Evolutionary conservation across 1,139 yeast genomes (phyloP).

Genomic region (Wickerhamiella infanticola): DNA sequence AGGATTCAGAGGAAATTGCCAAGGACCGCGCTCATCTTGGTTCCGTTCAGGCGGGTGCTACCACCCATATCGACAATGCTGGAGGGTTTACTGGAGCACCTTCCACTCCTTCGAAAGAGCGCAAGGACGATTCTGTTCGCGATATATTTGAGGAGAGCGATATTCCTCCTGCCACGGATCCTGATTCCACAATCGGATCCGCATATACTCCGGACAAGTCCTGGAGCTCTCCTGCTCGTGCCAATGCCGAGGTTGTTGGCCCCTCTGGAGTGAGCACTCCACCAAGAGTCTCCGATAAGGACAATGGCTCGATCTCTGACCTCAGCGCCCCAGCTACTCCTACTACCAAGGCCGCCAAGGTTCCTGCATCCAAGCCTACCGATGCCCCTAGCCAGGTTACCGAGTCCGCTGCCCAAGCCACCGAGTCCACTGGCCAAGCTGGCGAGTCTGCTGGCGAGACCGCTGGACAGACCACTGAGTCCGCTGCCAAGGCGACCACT

Average conservation of each 20-base stretch:
- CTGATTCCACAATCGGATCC: slow-evolving; percentile 4
- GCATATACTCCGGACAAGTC: slow-evolving; percentile 5
- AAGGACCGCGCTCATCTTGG: background rate
- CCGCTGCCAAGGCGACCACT: background rate
- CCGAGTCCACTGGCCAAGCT: too few species aligned
- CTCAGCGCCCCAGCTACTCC: background rate
- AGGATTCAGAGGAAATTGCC: background rate
- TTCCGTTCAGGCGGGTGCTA: background rate
- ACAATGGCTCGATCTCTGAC: background rate
- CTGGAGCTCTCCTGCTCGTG: slow-evolving; percentile 3
- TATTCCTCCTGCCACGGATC: slow-evolving; percentile 1
- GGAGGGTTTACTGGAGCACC: background rate
- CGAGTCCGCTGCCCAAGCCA: too few species aligned
- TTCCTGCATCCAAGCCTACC: too few species aligned
- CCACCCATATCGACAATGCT: background rate
- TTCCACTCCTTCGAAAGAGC: background rate
- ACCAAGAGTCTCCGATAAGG: background rate
- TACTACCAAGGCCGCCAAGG: background rate
- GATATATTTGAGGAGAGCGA: background rate
- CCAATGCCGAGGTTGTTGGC: background rate
- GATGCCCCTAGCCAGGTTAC: too few species aligned
- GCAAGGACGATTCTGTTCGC: background rate
- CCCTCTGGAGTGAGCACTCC: slow-evolving; percentile 1
- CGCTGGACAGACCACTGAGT: background rate
- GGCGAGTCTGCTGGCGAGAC: too few species aligned